Evolutionary conservation across 441 rosid species (phyloP).

Genomic region (Euphorbia schlechtendalii): DNA sequence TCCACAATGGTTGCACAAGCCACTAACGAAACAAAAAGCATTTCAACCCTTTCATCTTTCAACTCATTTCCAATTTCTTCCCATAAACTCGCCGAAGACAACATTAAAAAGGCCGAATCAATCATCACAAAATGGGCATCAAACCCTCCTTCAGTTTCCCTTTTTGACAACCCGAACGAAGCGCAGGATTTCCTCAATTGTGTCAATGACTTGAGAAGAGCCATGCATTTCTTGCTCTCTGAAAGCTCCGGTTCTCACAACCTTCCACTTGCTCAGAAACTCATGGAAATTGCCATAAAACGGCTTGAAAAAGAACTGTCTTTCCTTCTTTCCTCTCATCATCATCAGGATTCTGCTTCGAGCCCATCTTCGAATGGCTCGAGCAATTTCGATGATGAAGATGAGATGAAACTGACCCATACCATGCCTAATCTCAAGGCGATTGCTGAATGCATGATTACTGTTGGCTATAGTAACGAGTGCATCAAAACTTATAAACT

Average conservation of each 20-base stretch:
- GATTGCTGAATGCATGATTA: constrained; percentile 65
- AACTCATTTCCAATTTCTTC: constrained; percentile 27
- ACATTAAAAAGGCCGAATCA: constrained; percentile 33
- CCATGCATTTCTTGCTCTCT: constrained; percentile 48
- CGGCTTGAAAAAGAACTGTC: constrained; percentile 55
- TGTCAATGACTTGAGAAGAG: constrained; percentile 38
- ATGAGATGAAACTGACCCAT: constrained; percentile 32
- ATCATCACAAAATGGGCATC: constrained; percentile 60
- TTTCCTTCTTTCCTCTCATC: constrained; percentile 33
- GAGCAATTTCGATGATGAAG: too few relatives aligned
- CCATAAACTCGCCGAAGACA: constrained; percentile 30
- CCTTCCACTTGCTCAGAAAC: constrained; percentile 41
- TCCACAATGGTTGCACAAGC: constrained; percentile 14
- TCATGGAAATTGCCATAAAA: constrained; percentile 60
- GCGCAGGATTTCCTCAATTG: constrained; percentile 42
- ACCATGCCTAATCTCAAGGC: constrained; percentile 42
- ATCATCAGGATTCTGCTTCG: too few relatives aligned
- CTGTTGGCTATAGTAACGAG: constrained; percentile 54
- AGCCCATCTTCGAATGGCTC: too few relatives aligned
- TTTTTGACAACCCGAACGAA: constrained; percentile 42
- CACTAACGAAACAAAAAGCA: constrained; percentile 18
- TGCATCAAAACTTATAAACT: constrained; percentile 48
- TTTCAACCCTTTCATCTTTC: constrained; percentile 18
- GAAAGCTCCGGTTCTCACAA: constrained; percentile 30
- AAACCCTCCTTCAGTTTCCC: constrained; percentile 28